These are phyloP conservation scores for Pythium vanterpoolii DNA, from an alignment of 352 stramenopile species.

Conservation along the genomic window DNA sequence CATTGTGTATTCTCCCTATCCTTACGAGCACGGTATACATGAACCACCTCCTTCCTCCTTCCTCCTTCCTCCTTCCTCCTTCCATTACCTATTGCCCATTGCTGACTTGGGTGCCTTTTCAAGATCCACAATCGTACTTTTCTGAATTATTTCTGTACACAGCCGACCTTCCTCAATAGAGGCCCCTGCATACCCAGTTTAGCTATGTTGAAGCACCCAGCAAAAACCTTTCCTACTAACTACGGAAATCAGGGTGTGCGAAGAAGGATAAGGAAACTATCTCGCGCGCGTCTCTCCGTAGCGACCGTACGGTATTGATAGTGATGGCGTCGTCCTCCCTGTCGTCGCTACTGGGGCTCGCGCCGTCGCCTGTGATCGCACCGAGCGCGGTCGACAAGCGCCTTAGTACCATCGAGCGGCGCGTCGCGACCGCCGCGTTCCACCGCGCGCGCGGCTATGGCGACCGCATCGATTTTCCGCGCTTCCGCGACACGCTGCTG, in stretches of 20 bases:
- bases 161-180: neutral
- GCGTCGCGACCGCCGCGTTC: constrained; percentile 30
- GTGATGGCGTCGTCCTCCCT: constrained; percentile 12
- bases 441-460: constrained; percentile 40
- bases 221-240: no score
- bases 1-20: neutral
- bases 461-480: constrained; percentile 24
- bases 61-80: neutral
- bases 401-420: constrained; percentile 27
- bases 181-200: neutral
- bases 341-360: constrained; percentile 21
- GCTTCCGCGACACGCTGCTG: constrained; percentile 38
- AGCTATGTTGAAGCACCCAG: constrained; percentile 1
- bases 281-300: neutral
- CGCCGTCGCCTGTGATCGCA: constrained; percentile 26
- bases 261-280: neutral
- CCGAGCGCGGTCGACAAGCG: constrained; percentile 19
- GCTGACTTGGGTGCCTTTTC: neutral
- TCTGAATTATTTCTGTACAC: neutral
- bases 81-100: neutral
- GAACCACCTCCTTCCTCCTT: neutral
- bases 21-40: neutral
- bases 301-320: no score
- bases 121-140: constrained; percentile 8
- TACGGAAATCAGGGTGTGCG: neutral